Evolutionary conservation across 2,329 filamentous ascomycete species (phyloP).

Genomic region (Neopestalotiopsis sp.): DNA sequence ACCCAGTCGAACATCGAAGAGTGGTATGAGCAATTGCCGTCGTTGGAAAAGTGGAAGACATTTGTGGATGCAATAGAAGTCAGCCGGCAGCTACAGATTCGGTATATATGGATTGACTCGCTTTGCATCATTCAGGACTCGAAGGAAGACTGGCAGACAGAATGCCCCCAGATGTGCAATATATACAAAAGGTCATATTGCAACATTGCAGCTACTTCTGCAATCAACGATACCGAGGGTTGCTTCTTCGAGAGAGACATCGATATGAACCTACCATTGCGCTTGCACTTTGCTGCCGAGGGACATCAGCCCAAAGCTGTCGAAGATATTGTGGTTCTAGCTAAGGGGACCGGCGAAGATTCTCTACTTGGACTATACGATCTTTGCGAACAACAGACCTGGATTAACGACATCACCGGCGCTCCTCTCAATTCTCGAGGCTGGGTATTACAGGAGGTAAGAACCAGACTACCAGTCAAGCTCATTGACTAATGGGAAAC

Average conservation of each 20-base stretch:
- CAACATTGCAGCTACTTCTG: slow-evolving; percentile 4
- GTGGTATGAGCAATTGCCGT: not conserved
- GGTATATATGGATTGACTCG: not conserved
- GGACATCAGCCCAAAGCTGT: too few species aligned
- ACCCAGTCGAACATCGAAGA: not conserved
- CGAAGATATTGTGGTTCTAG: too few species aligned
- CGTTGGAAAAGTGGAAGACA: slow-evolving; percentile 1
- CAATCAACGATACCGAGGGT: not conserved
- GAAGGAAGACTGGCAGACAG: not conserved
- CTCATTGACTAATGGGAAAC: not conserved
- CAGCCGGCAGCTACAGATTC: not conserved
- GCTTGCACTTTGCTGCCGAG: too few species aligned
- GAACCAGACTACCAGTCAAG: too few species aligned
- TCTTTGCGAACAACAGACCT: too few species aligned
- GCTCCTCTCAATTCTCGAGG: too few species aligned
- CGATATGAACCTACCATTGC: not conserved
- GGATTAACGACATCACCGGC: too few species aligned
- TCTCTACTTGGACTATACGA: too few species aligned
- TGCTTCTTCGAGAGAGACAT: not conserved
- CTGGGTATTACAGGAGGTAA: too few species aligned
- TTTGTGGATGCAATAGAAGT: not conserved
- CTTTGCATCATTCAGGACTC: not conserved
- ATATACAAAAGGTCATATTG: not conserved
- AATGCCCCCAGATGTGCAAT: not conserved
- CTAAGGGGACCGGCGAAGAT: too few species aligned